phyloP scores from a whole-genome alignment of 345 rosid genomes.

The Jatropha curcas region DNA sequence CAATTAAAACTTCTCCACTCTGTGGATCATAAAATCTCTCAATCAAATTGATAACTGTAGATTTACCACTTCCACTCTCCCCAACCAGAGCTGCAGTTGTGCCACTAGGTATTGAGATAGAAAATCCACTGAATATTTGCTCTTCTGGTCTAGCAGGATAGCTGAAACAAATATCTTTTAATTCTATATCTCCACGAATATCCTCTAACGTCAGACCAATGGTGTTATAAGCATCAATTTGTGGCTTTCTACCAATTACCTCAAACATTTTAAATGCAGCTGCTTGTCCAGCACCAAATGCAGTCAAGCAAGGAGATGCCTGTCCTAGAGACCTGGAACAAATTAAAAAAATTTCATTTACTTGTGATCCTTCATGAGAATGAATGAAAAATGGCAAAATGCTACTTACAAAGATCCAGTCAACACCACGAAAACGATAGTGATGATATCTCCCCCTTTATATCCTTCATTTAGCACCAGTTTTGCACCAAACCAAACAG shows the following conservation, averaged over 20 bases:
- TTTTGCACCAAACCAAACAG: slow-evolving; percentile 27
- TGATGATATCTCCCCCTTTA: slow-evolving; percentile 20
- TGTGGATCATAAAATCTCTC: slow-evolving; percentile 25
- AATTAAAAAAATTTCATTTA: neutral
- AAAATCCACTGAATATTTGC: slow-evolving; percentile 23
- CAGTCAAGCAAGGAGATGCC: slow-evolving; percentile 24
- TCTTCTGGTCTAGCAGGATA: slow-evolving; percentile 33
- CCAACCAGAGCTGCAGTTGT: slow-evolving; percentile 29
- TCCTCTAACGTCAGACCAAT: slow-evolving; percentile 6
- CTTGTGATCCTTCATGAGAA: neutral
- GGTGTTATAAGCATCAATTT: slow-evolving; percentile 18
- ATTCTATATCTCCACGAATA: slow-evolving; percentile 27
- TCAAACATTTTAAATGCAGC: slow-evolving; percentile 29
- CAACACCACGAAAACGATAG: slow-evolving; percentile 18
- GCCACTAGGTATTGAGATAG: slow-evolving; percentile 17
- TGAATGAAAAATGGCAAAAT: neutral
- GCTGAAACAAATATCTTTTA: slow-evolving; percentile 23
- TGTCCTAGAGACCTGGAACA: slow-evolving; percentile 26
- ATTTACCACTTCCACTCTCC: slow-evolving; percentile 28
- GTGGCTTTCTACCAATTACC: slow-evolving; percentile 19
- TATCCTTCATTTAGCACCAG: slow-evolving; percentile 21
- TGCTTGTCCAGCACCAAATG: slow-evolving; percentile 25
- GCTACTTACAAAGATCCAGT: slow-evolving; percentile 27
- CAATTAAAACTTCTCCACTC: slow-evolving; percentile 19
- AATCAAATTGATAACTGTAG: slow-evolving; percentile 19